Evolutionary conservation across 805 yeast species (phyloP).

Genomic region (Saturnispora bothae): DNA sequence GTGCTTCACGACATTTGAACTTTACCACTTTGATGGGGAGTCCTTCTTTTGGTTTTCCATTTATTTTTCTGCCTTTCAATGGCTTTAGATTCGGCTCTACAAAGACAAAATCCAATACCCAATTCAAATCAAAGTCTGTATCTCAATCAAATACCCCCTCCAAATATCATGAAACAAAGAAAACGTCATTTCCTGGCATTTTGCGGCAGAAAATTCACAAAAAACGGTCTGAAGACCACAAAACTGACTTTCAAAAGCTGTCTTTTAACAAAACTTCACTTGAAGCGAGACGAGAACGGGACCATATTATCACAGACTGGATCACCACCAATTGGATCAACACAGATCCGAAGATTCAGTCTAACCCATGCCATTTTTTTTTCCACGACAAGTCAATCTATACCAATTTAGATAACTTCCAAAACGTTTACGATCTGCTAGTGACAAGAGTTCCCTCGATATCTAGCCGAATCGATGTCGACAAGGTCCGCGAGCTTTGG

Average conservation of each 20-base stretch:
- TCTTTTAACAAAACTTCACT: conserved; percentile 10
- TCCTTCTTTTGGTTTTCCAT: too few species aligned
- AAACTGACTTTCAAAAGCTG: too few species aligned
- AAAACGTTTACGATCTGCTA: conserved; percentile 13
- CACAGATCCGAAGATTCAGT: conserved; percentile 11
- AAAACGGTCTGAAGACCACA: too few species aligned
- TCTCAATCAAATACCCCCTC: neutral
- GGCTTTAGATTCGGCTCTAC: too few species aligned
- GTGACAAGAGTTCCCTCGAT: neutral
- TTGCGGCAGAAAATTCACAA: too few species aligned
- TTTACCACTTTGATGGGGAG: too few species aligned
- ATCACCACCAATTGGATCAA: conserved; percentile 16
- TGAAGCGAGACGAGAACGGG: conserved; percentile 17
- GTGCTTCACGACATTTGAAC: too few species aligned
- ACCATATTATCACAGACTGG: conserved; percentile 19
- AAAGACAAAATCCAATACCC: too few species aligned
- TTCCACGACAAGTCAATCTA: conserved; percentile 21
- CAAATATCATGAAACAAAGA: neutral
- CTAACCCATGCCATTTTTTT: conserved; percentile 17
- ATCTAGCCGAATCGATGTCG: neutral
- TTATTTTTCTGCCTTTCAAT: too few species aligned
- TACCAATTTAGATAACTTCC: conserved; percentile 13
- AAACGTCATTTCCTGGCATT: too few species aligned
- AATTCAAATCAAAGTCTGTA: too few species aligned
- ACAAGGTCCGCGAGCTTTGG: conserved; percentile 11